Base-by-base conservation (phyloP, 176 grass and related monocot species). In the Carex kokanica region DNA sequence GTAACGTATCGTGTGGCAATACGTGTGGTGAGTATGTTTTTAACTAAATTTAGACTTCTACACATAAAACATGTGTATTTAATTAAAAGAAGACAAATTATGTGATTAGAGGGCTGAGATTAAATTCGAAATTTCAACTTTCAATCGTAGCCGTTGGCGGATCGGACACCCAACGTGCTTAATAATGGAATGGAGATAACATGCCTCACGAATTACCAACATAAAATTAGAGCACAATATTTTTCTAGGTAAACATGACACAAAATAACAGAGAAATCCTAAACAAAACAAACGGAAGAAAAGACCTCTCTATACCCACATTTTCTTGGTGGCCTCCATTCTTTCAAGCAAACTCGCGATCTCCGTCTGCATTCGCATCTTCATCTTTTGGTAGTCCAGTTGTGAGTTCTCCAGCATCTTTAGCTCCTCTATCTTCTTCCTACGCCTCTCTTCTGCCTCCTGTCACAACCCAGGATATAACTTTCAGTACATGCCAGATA, bases 271-370 rank as follows among this genome's bases (percentile, higher is more conserved):
- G 64, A 56, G 40, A 78, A 87, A 77, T 55, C 75, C 75, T 85
- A 85, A 89, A 84, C 31, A 27, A 78, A 60, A 52, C 21, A 79
- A 34, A 57, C 78, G 61, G 24, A 74, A 86, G 58, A 74, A 65
- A 60, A 27, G 6, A 2, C 24, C n/a, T 32, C 53, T 59, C 64
- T 93, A 99, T 84, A 90, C 91, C 93, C 97, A 93, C 89, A 95
- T 91, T 89, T 99, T 99, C 88, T 93, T 99, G 64, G 97, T 99
- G 57, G 97, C 93, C 61, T 99, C 97, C 97, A 99, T 99, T 70
- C 93, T 86, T 90, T 99, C 93, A 1, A 99, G 93, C 91, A 99
- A 90, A 51, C 97, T 88, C 65, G 94, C 89, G 16, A 99, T 99
- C 58, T 99, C 97, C 3, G 89, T 94, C 84, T 99, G 97, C 97